These are phyloP conservation scores for Sclerotinia nivalis DNA, from an alignment of 2,329 filamentous ascomycete species.

Conservation along the genomic window DNA sequence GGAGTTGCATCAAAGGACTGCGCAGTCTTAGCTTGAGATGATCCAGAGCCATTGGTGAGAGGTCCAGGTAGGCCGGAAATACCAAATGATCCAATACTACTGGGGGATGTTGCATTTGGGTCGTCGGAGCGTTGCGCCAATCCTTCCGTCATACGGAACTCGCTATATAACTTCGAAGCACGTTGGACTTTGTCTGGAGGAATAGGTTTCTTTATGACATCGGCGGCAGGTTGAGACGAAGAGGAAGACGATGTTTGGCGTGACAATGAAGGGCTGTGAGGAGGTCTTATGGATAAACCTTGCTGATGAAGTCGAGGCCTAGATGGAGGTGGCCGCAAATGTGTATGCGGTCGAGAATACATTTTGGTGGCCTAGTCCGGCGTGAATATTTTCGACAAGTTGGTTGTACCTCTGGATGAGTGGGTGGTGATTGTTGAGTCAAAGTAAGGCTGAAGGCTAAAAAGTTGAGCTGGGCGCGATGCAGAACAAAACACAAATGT, in stretches of 20 bases:
- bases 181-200: slow-evolving; percentile 30
- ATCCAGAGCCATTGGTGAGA: slow-evolving; percentile 29
- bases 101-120: slow-evolving; percentile 22
- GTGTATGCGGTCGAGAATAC: not conserved
- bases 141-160: slow-evolving; percentile 31
- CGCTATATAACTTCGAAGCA: slow-evolving; percentile 33
- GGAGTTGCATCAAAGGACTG: slow-evolving; percentile 23
- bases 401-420: not conserved
- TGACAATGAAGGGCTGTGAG: slow-evolving; percentile 24
- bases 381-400: not conserved
- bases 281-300: not conserved
- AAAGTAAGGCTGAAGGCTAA: not conserved
- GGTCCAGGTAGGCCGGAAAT: slow-evolving; percentile 27
- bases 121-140: slow-evolving; percentile 29
- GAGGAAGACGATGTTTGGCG: slow-evolving; percentile 22
- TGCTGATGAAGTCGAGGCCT: not conserved
- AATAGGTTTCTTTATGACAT: slow-evolving; percentile 28
- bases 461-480: not conserved
- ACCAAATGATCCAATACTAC: slow-evolving; percentile 26
- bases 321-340: slow-evolving; percentile 10
- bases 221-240: not conserved
- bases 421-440: not conserved
- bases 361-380: not conserved
- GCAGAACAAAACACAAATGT: not conserved
- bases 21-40: slow-evolving; percentile 30